A percentile compares a stretch with the other conserved stretches of the same genome.
phyloP scores from a whole-genome alignment of 2,329 filamentous ascomycete genomes.

The Aspergillus sp. region DNA sequence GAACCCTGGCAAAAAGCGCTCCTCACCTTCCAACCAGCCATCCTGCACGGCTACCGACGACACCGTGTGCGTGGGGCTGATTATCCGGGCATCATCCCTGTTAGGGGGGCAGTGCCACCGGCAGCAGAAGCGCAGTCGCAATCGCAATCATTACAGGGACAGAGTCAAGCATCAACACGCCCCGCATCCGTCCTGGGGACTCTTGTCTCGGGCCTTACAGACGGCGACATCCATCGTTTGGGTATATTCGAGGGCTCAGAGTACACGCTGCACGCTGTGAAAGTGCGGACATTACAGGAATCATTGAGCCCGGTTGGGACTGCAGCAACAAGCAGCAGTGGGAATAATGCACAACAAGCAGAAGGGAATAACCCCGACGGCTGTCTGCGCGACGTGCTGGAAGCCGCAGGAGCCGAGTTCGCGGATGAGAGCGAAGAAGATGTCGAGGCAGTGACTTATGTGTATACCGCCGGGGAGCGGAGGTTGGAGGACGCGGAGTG shows the following conservation, averaged over 20 bases:
- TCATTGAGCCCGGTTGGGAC: constrained; percentile 12
- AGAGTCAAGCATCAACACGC: background rate
- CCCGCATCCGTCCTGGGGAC: constrained; percentile 60
- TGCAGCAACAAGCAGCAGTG: too few species aligned
- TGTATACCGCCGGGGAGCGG: constrained; percentile 46
- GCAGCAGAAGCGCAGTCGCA: background rate
- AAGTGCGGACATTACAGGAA: constrained; percentile 35
- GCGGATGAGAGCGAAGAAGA: constrained; percentile 35
- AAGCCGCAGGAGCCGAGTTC: constrained; percentile 46
- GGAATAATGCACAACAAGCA: constrained; percentile 13
- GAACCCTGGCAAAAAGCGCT: constrained; percentile 45
- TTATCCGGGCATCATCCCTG: constrained; percentile 66
- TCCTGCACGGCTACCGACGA: constrained; percentile 66
- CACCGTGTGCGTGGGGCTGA: constrained; percentile 61
- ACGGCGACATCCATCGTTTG: constrained; percentile 64
- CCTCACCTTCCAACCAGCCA: constrained; percentile 62
- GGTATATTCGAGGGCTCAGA: constrained; percentile 75
- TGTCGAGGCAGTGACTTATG: constrained; percentile 55
- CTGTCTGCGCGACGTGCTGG: constrained; percentile 31
- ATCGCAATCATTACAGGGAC: background rate
- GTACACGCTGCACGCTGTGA: constrained; percentile 52
- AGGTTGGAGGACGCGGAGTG: constrained; percentile 66
- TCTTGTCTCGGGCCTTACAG: constrained; percentile 68
- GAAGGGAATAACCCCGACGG: constrained; percentile 25
- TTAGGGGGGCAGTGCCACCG: background rate